Conservation (phyloP, 768 basidiomycete species). For the Dentipellis sp. region DNA sequence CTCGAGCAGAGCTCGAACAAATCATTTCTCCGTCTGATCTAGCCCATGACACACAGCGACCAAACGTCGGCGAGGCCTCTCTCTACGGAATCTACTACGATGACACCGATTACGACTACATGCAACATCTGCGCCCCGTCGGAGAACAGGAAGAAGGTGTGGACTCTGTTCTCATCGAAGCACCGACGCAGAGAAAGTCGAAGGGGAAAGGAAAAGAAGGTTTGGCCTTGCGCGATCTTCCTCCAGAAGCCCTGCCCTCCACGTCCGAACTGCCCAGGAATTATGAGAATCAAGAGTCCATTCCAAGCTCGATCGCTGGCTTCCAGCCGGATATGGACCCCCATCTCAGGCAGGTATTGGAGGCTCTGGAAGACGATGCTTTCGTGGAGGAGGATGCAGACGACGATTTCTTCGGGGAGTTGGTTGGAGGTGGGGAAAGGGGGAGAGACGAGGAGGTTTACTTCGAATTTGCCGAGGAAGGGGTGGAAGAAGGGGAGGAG, state of each 20-base stretch:
- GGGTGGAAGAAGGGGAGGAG: conserved; percentile 24
- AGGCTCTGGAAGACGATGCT: conserved; percentile 93
- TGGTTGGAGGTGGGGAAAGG: conserved; percentile 66
- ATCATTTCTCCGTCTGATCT: conserved; percentile 39
- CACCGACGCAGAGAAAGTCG: conserved; percentile 37
- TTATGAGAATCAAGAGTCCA: conserved; percentile 66
- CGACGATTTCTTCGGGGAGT: conserved; percentile 69
- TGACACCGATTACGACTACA: conserved; percentile 96
- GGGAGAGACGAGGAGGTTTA: conserved; percentile 48
- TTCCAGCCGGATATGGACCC: conserved; percentile 97
- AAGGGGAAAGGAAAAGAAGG: conserved; percentile 28
- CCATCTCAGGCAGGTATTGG: conserved; percentile 83
- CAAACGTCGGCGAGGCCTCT: conserved; percentile 79
- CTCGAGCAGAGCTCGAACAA: conserved; percentile 71
- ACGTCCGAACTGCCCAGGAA: conserved; percentile 62
- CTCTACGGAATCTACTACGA: conserved; percentile 90
- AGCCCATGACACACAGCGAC: conserved; percentile 32
- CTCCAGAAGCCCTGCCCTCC: conserved; percentile 66
- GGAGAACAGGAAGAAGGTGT: conserved; percentile 74
- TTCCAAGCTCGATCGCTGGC: conserved; percentile 78
- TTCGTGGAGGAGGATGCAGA: conserved; percentile 74
- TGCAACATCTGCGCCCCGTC: conserved; percentile 85
- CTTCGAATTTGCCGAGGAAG: conserved; percentile 61
- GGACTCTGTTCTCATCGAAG: conserved; percentile 74
- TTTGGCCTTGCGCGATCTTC: conserved; percentile 48